Conservation (phyloP, 768 basidiomycete genomes). For the Suillus americanus region DNA sequence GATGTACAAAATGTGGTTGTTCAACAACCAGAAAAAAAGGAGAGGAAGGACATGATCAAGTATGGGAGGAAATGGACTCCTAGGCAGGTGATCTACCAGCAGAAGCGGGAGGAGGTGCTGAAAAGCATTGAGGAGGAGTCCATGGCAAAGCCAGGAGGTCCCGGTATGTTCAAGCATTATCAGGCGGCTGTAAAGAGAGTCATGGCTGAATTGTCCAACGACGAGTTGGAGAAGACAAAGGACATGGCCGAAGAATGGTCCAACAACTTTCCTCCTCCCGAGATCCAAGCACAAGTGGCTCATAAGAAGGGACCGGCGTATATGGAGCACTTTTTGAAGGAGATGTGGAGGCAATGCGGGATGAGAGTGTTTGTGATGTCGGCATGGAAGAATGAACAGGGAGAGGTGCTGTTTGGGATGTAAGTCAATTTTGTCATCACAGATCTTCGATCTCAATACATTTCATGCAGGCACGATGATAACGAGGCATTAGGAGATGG, state of each 20-base stretch:
- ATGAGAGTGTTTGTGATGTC: no score
- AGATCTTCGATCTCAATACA: background rate
- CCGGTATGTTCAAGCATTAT: background rate
- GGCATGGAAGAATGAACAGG: no score
- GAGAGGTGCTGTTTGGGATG: background rate
- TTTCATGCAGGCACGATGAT: background rate
- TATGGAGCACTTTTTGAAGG: background rate
- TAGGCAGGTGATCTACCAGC: no score
- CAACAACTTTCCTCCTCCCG: background rate
- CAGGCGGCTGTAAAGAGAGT: background rate
- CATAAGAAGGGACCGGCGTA: background rate
- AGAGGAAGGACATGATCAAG: background rate
- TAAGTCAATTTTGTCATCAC: background rate
- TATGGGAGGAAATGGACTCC: no score
- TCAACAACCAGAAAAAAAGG: background rate
- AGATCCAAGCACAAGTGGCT: background rate
- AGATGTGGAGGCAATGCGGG: background rate
- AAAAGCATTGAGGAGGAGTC: background rate
- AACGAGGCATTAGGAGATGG: background rate
- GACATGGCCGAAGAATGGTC: background rate
- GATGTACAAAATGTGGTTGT: background rate
- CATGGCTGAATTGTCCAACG: no score
- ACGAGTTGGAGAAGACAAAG: no score
- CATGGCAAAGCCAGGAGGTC: background rate
- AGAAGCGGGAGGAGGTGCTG: background rate